Conservation (phyloP, 2,329 filamentous ascomycete species). For the Penicillium corylophilum region DNA sequence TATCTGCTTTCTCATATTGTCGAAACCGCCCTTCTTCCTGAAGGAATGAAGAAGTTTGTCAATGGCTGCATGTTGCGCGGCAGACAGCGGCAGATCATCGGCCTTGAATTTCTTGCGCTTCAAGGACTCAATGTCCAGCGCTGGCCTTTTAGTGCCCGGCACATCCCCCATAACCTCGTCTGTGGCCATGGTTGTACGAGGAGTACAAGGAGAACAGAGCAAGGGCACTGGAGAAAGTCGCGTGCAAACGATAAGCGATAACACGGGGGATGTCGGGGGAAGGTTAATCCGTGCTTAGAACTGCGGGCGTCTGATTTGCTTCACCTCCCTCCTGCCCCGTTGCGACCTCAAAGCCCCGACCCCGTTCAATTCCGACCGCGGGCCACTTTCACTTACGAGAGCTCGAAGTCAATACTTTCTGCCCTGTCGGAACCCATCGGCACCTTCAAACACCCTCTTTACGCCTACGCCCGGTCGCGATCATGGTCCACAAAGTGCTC, state of each 20-base stretch:
- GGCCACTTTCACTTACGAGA: conserved; percentile 14
- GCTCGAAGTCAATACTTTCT: conserved; percentile 3
- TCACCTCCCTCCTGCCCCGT: conserved; percentile 27
- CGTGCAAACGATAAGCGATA: conserved; percentile 24
- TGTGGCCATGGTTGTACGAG: conserved; percentile 30
- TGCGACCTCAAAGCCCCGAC: conserved; percentile 25
- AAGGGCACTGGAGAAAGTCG: conserved; percentile 17
- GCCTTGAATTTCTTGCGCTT: conserved; percentile 55
- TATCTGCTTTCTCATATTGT: conserved; percentile 59
- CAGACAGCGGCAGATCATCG: conserved; percentile 60
- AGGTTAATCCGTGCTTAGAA: conserved; percentile 31
- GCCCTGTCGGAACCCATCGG: conserved; percentile 3
- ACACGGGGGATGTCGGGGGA: conserved; percentile 10
- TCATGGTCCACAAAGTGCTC: conserved; percentile 53
- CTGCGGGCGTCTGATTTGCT: conserved; percentile 39
- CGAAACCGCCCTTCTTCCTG: conserved; percentile 67
- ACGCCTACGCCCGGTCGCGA: conserved; percentile 23
- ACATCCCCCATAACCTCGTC: conserved; percentile 32
- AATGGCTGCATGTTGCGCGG: conserved; percentile 58
- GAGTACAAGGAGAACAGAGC: conserved; percentile 12
- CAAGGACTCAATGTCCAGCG: conserved; percentile 34
- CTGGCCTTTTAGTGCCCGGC: conserved; percentile 30
- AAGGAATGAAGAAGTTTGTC: conserved; percentile 62
- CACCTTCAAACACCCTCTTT: conserved; percentile 7
- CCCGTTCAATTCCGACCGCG: conserved; percentile 15